Evolutionary conservation across 371 early-diverging fungal genomes (phyloP).

Genomic region (Mucor mucedo): DNA sequence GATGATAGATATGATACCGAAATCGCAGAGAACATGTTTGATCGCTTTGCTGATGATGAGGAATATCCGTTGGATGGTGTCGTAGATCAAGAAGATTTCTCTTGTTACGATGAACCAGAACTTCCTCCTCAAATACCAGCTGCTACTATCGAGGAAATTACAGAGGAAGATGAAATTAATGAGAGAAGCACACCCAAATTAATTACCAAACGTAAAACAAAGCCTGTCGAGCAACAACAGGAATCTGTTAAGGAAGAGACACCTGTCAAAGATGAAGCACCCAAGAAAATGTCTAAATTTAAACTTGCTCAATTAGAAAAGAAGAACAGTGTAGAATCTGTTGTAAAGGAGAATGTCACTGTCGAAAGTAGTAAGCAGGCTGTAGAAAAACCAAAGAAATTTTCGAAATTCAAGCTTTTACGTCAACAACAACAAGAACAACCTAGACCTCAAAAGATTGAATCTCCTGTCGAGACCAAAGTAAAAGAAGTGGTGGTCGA

Average conservation of each 20-base stretch:
- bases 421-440: constrained; percentile 21
- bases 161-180: constrained; percentile 34
- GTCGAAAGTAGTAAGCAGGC: not conserved
- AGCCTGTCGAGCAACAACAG: not conserved
- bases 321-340: not conserved
- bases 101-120: constrained; percentile 47
- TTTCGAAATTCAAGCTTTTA: constrained; percentile 29
- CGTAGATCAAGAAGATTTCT: constrained; percentile 62
- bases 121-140: constrained; percentile 6
- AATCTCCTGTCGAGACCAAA: not conserved
- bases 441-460: not conserved
- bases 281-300: constrained; percentile 28
- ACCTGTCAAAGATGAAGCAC: not conserved
- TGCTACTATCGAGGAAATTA: constrained; percentile 1
- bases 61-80: constrained; percentile 56
- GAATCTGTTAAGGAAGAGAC: not conserved
- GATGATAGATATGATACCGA: constrained; percentile 60
- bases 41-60: constrained; percentile 61
- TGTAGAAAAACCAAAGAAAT: constrained; percentile 10
- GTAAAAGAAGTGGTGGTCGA: not conserved
- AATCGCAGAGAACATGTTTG: constrained; percentile 47
- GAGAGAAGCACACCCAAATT: constrained; percentile 28
- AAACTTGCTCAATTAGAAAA: constrained; percentile 27
- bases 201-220: constrained; percentile 18
- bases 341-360: not conserved